A percentile compares a stretch with the other conserved stretches of the same genome.
Evolutionary conservation across 1,284 basidiomycete genomes (phyloP).

Genomic region (Cutaneotrichosporon cavernicola): DNA sequence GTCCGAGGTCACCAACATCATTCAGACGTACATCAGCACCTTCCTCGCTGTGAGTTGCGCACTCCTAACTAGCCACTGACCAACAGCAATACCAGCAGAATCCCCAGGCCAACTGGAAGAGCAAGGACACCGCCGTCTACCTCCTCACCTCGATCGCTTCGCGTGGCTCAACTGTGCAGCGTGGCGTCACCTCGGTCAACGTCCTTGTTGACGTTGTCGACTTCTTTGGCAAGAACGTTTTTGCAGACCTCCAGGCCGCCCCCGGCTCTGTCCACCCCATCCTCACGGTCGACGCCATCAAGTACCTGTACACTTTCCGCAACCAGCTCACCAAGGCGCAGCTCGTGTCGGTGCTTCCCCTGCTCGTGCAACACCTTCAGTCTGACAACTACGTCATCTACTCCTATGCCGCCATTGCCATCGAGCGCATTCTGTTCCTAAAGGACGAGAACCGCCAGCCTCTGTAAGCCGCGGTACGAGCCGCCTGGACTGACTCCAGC

Average conservation of each 20-base stretch:
- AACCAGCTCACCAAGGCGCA: conserved; percentile 97
- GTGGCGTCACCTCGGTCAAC: conserved; percentile 91
- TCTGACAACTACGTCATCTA: conserved; percentile 79
- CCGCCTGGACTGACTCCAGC: conserved; percentile 53
- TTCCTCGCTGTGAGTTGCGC: conserved; percentile 64
- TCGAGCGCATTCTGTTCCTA: conserved; percentile 84
- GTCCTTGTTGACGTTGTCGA: conserved; percentile 88
- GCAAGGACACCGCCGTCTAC: conserved; percentile 95
- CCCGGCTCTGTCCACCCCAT: conserved; percentile 76
- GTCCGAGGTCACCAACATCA: conserved; percentile 76
- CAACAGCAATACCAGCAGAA: conserved; percentile 58
- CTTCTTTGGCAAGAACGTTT: conserved; percentile 92
- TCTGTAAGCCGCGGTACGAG: conserved; percentile 57
- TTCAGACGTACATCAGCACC: conserved; percentile 74
- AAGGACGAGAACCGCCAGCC: conserved; percentile 66
- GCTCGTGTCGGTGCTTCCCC: conserved; percentile 83
- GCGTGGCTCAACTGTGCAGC: conserved; percentile 76
- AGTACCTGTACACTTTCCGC: conserved; percentile 89
- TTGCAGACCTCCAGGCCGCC: conserved; percentile 76
- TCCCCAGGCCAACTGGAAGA: conserved; percentile 76
- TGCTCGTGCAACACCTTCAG: conserved; percentile 79
- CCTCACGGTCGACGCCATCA: conserved; percentile 92
- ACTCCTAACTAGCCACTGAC: conserved; percentile 11
- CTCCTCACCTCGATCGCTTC: conserved; percentile 88
- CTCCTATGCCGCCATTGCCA: conserved; percentile 62